These are phyloP conservation scores for Diaporthe sp. DNA, from an alignment of 2,329 filamentous ascomycete genomes.

Conservation along the genomic window DNA sequence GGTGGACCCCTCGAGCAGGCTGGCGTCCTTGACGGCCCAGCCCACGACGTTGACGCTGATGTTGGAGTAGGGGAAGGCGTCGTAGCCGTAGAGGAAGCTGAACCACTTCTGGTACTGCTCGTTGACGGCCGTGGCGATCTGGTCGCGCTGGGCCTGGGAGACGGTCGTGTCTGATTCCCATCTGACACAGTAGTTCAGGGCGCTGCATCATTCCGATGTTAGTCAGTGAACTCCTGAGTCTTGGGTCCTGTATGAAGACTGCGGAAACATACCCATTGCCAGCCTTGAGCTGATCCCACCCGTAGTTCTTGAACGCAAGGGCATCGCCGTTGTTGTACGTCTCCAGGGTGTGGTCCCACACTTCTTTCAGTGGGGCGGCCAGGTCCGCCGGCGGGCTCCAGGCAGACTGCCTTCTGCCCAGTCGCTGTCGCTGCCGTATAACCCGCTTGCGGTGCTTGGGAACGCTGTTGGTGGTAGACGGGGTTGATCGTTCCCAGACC, in stretches of 20 bases:
- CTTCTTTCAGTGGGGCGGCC: slow-evolving; percentile 12
- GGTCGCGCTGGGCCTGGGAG: slow-evolving; percentile 55
- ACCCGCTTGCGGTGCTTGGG: background rate
- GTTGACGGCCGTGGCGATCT: slow-evolving; percentile 50
- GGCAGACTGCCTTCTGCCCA: slow-evolving; percentile 8
- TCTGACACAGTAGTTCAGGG: slow-evolving; percentile 58
- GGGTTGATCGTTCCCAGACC: background rate
- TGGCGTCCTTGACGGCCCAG: slow-evolving; percentile 20
- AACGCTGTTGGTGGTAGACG: background rate
- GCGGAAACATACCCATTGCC: background rate
- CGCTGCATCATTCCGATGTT: background rate
- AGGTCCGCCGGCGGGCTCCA: slow-evolving; percentile 8
- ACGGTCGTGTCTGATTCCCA: slow-evolving; percentile 58
- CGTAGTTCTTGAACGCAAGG: background rate
- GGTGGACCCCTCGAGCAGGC: slow-evolving; percentile 17
- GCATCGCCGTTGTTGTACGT: slow-evolving; percentile 6
- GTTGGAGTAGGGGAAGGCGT: slow-evolving; percentile 18
- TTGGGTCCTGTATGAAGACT: too few relatives aligned
- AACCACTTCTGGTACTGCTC: slow-evolving; percentile 29
- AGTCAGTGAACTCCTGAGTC: background rate
- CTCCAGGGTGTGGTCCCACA: slow-evolving; percentile 26
- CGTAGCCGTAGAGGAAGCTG: slow-evolving; percentile 2
- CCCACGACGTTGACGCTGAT: slow-evolving; percentile 26
- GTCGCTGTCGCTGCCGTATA: background rate
- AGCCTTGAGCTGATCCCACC: slow-evolving; percentile 16